phyloP scores from a whole-genome alignment of 1,284 basidiomycete genomes.

The Amylostereum areolatum region DNA sequence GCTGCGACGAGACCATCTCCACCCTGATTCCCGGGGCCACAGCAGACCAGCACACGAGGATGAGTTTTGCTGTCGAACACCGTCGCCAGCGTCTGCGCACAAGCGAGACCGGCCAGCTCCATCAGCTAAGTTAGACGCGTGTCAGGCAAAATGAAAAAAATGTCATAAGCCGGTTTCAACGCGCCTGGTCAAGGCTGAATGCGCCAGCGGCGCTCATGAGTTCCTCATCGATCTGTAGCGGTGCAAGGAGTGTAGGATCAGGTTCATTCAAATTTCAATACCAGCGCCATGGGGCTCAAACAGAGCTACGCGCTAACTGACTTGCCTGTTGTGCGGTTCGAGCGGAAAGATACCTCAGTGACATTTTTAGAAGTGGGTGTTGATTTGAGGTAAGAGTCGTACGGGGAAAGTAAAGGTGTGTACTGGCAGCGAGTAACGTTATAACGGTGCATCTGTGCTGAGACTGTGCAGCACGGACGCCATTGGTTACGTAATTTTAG shows the following conservation, averaged over 20 bases:
- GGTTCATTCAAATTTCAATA: no score
- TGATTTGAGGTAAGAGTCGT: no score
- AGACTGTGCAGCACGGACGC: no score
- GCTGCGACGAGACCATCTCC: constrained; percentile 98
- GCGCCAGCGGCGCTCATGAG: constrained; percentile 82
- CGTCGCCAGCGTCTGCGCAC: constrained; percentile 82
- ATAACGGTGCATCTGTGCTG: no score
- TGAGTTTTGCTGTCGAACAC: constrained; percentile 67
- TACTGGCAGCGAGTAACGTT: no score
- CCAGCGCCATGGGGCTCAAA: no score
- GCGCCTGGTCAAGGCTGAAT: constrained; percentile 87
- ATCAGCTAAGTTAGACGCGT: constrained; percentile 64
- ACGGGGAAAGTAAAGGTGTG: no score
- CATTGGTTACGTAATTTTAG: no score
- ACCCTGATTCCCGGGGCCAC: constrained; percentile 96
- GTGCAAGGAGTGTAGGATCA: constrained; percentile 1
- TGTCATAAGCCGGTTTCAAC: constrained; percentile 4
- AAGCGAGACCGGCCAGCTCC: constrained; percentile 97
- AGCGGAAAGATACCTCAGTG: no score
- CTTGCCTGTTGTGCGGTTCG: no score
- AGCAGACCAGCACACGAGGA: constrained; percentile 82
- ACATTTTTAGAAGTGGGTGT: no score
- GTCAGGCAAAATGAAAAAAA: not conserved
- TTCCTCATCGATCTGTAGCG: constrained; percentile 80
- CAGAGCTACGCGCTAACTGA: no score